Evolutionary conservation across 495 filamentous ascomycete genomes (phyloP), one percentile per base, ranked within the genome.

Genomic region (Glutinoglossum americanum): DNA sequence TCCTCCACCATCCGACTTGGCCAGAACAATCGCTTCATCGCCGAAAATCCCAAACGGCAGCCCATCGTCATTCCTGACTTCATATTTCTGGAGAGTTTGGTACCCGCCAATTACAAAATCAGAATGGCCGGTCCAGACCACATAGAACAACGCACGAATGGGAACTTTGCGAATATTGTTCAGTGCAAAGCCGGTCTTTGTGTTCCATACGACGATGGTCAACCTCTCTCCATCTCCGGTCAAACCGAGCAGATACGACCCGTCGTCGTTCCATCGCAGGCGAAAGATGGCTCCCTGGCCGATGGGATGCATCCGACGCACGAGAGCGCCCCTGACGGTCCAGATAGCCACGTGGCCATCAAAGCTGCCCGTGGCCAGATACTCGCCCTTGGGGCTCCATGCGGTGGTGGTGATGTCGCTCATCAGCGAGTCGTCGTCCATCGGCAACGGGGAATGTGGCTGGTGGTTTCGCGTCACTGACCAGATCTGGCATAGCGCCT

Each of bases 401-500:
- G 82, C 78, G 62, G 89, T 76, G 17, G 81, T 77, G 17, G 76
- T 79, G 28, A 80, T 74, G 37, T 47, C 25, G 30, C 41, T 45
- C 23, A 26, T 13, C 1, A 73, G 72, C 13, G 72, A 69, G 35
- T 69, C 70, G 21, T 66, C 63, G 27, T 70, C 61, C 66, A 65
- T 61, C 37, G 59, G 62, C 23, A 67, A 64, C 57, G 68, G 64
- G 58, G 67, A 68, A 60, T 67, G 64, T 58, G 73, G 69, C 57
- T 70, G 67, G 70, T 68, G 60, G n/a, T n/a, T n/a, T n/a, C 74
- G 68, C 61, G 79, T 75, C 54, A 89, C 65, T 62, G 78, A 84
- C 84, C 84, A 90, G 68, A 92, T 71, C 60, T 80, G 81, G 71
- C 84, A 85, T 75, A 86, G 82, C 67, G 80, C 78, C 67, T 87